Percentiles rank a stretch among this genome's conserved stretches.
These are phyloP conservation scores for Ophiocordyceps polyrhachis-furcata DNA, from an alignment of 2,329 filamentous ascomycete species.

Conservation along the genomic window DNA sequence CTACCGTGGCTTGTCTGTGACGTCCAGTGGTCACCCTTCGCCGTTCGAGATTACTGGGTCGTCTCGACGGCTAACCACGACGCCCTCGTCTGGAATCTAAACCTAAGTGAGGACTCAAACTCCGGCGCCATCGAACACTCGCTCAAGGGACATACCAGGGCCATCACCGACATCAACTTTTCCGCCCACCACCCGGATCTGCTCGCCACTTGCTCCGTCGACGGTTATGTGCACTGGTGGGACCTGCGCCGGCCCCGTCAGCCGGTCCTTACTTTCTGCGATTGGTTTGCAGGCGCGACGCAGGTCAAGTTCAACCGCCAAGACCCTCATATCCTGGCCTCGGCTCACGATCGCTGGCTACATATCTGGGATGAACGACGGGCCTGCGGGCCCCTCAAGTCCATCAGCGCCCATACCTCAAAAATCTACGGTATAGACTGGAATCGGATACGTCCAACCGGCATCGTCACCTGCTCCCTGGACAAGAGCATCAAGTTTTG, in stretches of 20 bases:
- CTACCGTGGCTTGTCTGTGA: constrained; percentile 91
- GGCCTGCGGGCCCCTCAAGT: constrained; percentile 58
- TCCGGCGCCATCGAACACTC: constrained; percentile 66
- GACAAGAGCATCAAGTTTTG: constrained; percentile 90
- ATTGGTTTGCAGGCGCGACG: constrained; percentile 85
- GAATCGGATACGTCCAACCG: constrained; percentile 58
- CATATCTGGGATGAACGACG: constrained; percentile 82
- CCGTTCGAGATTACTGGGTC: constrained; percentile 78
- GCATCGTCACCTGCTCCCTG: constrained; percentile 71
- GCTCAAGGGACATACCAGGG: constrained; percentile 62
- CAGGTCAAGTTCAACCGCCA: constrained; percentile 92
- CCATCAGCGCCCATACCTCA: constrained; percentile 72
- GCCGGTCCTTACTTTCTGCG: constrained; percentile 65
- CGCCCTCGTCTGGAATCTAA: constrained; percentile 84
- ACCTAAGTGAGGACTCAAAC: constrained; percentile 53
- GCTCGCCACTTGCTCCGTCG: constrained; percentile 77
- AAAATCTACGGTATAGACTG: constrained; percentile 95
- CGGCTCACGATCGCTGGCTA: constrained; percentile 72
- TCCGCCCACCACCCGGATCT: constrained; percentile 82
- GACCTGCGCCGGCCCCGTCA: constrained; percentile 58
- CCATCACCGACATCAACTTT: constrained; percentile 94
- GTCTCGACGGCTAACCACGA: constrained; percentile 90
- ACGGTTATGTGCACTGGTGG: constrained; percentile 88
- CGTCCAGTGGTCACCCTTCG: constrained; percentile 93
- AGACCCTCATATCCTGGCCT: constrained; percentile 71